Conservation (phyloP, 1,284 basidiomycete species). For the Mycena citricolor region DNA sequence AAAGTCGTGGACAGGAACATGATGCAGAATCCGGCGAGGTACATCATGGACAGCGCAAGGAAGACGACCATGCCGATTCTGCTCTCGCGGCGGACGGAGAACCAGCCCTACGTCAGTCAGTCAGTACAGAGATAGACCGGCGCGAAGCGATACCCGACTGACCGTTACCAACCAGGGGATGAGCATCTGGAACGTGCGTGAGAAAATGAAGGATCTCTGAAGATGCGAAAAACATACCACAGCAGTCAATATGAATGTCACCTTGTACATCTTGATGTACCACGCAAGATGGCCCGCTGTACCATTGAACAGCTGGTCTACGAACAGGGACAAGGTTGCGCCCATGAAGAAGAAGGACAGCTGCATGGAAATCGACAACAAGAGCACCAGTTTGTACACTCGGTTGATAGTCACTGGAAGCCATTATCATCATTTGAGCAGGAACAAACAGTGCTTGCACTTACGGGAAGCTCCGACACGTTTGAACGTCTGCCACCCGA, state of each 20-base stretch:
- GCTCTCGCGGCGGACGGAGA: conserved; percentile 66
- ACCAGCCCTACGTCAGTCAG: conserved; percentile 61
- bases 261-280: conserved; percentile 51
- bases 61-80: conserved; percentile 61
- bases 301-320: conserved; percentile 73
- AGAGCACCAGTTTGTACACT: conserved; percentile 69
- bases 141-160: conserved; percentile 24
- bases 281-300: conserved; percentile 53
- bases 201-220: conserved; percentile 16
- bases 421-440: background rate
- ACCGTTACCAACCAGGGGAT: conserved; percentile 67
- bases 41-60: conserved; percentile 55
- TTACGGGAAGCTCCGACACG: conserved; percentile 68
- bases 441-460: background rate
- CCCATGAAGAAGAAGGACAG: conserved; percentile 76
- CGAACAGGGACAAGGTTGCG: conserved; percentile 67
- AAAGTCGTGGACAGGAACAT: conserved; percentile 74
- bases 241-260: conserved; percentile 54
- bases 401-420: conserved; percentile 58
- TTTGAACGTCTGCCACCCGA: conserved; percentile 84
- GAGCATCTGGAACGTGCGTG: conserved; percentile 46
- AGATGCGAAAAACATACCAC: conserved; percentile 44
- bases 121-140: conserved; percentile 17
- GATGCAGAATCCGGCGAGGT: conserved; percentile 64
- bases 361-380: conserved; percentile 71